phyloP scores from a whole-genome alignment of 2,329 filamentous ascomycete genomes.

The Hymenoscyphus salicellus region DNA sequence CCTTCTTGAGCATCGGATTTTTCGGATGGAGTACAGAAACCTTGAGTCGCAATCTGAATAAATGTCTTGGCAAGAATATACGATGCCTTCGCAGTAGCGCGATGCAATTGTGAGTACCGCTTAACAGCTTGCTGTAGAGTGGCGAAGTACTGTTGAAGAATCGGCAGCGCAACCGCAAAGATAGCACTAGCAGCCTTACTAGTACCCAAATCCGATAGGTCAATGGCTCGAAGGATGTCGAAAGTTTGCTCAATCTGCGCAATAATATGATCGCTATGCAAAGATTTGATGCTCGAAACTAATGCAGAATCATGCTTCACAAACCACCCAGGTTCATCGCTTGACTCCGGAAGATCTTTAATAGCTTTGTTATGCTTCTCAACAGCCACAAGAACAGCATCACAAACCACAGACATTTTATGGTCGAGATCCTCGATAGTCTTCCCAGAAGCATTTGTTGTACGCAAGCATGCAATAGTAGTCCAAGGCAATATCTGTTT shows the following conservation, averaged over 20 bases:
- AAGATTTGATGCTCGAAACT: slow-evolving; percentile 27
- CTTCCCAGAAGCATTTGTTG: slow-evolving; percentile 11
- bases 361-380: slow-evolving; percentile 65
- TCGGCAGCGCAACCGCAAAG: slow-evolving; percentile 62
- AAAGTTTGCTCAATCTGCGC: slow-evolving; percentile 44
- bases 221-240: slow-evolving; percentile 43
- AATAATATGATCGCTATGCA: slow-evolving; percentile 29
- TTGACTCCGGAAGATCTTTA: slow-evolving; percentile 53
- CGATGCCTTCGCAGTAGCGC: slow-evolving; percentile 68
- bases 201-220: slow-evolving; percentile 41
- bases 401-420: slow-evolving; percentile 61
- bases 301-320: slow-evolving; percentile 38
- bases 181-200: slow-evolving; percentile 53
- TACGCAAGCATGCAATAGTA: slow-evolving; percentile 28
- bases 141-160: slow-evolving; percentile 69
- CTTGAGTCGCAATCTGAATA: slow-evolving; percentile 73
- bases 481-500: slow-evolving; percentile 67
- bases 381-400: slow-evolving; percentile 74
- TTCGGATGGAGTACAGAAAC: slow-evolving; percentile 88
- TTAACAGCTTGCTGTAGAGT: slow-evolving; percentile 58
- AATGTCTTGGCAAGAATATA: slow-evolving; percentile 76
- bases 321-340: slow-evolving; percentile 63
- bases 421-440: slow-evolving; percentile 49
- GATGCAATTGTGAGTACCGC: slow-evolving; percentile 63
- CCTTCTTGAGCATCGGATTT: slow-evolving; percentile 68